Percentiles rank a stretch among this genome's conserved stretches.
These are phyloP conservation scores for Spathaspora sp. DNA, from an alignment of 1,139 yeast species.

Conservation along the genomic window DNA sequence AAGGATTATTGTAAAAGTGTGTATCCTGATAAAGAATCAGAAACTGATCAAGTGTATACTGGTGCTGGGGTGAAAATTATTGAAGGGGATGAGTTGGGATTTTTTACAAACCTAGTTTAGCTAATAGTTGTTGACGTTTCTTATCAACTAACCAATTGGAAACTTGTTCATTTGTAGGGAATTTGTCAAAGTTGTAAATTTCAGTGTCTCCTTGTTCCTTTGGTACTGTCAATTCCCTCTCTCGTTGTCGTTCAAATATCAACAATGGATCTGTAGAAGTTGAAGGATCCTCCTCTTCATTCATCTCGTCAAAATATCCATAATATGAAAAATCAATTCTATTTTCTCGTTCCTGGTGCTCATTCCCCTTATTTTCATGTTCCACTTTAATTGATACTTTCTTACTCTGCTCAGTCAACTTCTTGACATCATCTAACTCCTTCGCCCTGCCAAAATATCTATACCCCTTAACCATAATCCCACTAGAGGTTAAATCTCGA, in stretches of 20 bases:
- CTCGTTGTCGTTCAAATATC: slow-evolving; percentile 24
- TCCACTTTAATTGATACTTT: slow-evolving; percentile 16
- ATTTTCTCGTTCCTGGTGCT: slow-evolving; percentile 18
- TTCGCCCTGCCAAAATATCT: slow-evolving; percentile 83
- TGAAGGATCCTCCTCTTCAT: slow-evolving; percentile 1
- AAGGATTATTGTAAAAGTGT: slow-evolving; percentile 47
- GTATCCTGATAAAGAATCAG: slow-evolving; percentile 26
- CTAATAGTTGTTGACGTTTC: slow-evolving; percentile 43
- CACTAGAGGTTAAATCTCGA: slow-evolving; percentile 25
- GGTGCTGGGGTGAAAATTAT: slow-evolving; percentile 29
- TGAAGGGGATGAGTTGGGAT: slow-evolving; percentile 5
- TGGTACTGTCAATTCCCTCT: slow-evolving; percentile 16
- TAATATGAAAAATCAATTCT: slow-evolving; percentile 34
- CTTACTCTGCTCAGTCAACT: slow-evolving; percentile 41
- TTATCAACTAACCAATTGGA: slow-evolving; percentile 47
- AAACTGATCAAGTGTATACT: slow-evolving; percentile 29
- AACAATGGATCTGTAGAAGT: slow-evolving; percentile 12
- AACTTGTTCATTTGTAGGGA: slow-evolving; percentile 44
- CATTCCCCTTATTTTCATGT: slow-evolving; percentile 17
- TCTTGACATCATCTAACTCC: slow-evolving; percentile 74
- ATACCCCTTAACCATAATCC: slow-evolving; percentile 48
- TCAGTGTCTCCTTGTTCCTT: background rate
- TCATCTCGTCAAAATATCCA: slow-evolving; percentile 42
- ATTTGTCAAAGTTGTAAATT: slow-evolving; percentile 4
- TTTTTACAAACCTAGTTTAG: slow-evolving; percentile 22